Base-by-base conservation (phyloP, 768 basidiomycete genomes). In the Agaricus bisporus region DNA sequence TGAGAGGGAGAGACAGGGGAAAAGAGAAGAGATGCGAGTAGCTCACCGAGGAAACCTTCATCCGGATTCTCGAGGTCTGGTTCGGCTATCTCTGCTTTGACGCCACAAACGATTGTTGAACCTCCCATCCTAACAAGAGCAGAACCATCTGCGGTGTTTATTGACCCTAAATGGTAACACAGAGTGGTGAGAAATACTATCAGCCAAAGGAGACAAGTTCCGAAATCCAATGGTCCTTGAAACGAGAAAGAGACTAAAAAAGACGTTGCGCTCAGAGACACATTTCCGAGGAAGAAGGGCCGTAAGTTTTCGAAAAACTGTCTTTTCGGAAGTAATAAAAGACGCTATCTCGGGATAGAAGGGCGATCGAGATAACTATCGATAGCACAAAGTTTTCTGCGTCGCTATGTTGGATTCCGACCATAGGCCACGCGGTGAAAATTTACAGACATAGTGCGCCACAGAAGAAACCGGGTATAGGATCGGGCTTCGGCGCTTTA, bases 81-180 rank as follows among this genome's bases (percentile, higher is more conserved):
- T 61, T 93, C 90, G 25, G 92, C 86, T 38, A 95, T 86, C 69
- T 98, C 95, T 12, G 92, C 94, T 65, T 97, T 98, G 59, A 99
- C 82, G 1, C 97, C 97, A 62, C 95, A 98, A 0, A 98, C 90
- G 36, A 98, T 75, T 1, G 92, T 98, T n/a, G 95, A 97, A 44
- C 90, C 80, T 17, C 97, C 97, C 55, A 98, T 66, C 25, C 92
- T 76, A 4, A 98, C 91, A 38, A 99, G 84, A 0, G 95, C 85
- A 4, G 94, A 97, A 0, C 95, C 94, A 58, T 94, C 80, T 0
- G 97, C 94, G 0, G 97, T 98, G 0, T 90, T 86, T 71, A 99
- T 88, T 2, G 95, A 95, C 48, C 93, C 94, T 95, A 44, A 32
- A 44, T 50, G 32, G 32, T 32, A 56, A 36, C 14, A 6, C 22